Evolutionary conservation across 2,329 filamentous ascomycete genomes (phyloP).

Genomic region (Colletotrichum falcatum): DNA sequence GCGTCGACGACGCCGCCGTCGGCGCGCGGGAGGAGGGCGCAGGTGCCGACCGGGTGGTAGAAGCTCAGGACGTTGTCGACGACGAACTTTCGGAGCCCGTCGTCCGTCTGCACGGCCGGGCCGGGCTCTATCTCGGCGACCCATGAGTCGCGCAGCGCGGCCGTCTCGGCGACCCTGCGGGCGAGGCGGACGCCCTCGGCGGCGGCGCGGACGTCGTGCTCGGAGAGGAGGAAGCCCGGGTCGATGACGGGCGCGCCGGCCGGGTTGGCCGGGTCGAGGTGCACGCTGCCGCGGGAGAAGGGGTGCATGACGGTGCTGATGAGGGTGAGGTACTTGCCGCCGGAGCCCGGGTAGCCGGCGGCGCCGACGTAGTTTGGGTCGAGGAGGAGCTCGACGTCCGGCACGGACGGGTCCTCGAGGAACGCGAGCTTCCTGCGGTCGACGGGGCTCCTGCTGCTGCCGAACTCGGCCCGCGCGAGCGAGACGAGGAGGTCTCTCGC

Average conservation of each 20-base stretch:
- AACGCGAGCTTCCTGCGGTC: slow-evolving; percentile 55
- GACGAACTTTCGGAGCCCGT: slow-evolving; percentile 29
- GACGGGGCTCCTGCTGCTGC: slow-evolving; percentile 46
- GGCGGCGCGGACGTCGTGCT: slow-evolving; percentile 48
- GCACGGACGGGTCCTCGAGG: slow-evolving; percentile 48
- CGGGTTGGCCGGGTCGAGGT: slow-evolving; percentile 48
- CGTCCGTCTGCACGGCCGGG: slow-evolving; percentile 22
- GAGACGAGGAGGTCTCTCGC: slow-evolving; percentile 46
- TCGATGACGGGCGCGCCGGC: slow-evolving; percentile 47
- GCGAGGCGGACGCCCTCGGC: slow-evolving; percentile 47
- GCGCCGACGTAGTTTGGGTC: slow-evolving; percentile 49
- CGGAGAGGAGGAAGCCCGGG: slow-evolving; percentile 46
- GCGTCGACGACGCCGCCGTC: slow-evolving; percentile 56
- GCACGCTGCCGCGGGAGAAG: slow-evolving; percentile 44
- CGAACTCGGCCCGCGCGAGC: slow-evolving; percentile 49
- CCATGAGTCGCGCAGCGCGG: slow-evolving; percentile 29
- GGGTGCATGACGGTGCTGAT: slow-evolving; percentile 41
- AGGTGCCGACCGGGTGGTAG: slow-evolving; percentile 55
- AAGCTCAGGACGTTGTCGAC: slow-evolving; percentile 29
- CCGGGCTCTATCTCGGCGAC: slow-evolving; percentile 35
- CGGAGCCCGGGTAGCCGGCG: slow-evolving; percentile 46
- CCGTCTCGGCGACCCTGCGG: slow-evolving; percentile 39
- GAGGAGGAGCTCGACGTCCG: slow-evolving; percentile 48
- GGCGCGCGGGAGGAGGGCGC: slow-evolving; percentile 54
- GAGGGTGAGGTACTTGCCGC: slow-evolving; percentile 42